These are phyloP conservation scores for Sphaerostilbella broomeana DNA, from an alignment of 2,329 filamentous ascomycete genomes.

Conservation along the genomic window DNA sequence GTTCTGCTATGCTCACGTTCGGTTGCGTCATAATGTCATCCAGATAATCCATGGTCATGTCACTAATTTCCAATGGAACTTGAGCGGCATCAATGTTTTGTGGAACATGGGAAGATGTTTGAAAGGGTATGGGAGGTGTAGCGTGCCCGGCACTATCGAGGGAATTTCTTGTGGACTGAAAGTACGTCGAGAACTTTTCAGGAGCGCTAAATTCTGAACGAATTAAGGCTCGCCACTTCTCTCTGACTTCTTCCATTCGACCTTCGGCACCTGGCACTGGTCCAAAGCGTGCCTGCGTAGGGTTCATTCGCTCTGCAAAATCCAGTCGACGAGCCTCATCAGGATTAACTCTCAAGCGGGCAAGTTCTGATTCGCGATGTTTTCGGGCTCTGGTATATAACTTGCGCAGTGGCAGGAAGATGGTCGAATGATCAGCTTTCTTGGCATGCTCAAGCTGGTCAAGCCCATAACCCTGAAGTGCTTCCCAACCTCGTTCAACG, in stretches of 20 bases:
- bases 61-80: constrained; percentile 22
- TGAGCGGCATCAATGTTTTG: constrained; percentile 8
- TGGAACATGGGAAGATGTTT: constrained; percentile 1
- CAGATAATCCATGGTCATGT: constrained; percentile 29
- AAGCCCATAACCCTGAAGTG: constrained; percentile 33
- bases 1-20: constrained; percentile 29
- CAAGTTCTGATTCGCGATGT: constrained; percentile 46
- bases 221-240: constrained; percentile 47
- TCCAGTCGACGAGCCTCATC: constrained; percentile 45
- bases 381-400: constrained; percentile 46
- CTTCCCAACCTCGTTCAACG: constrained; percentile 45
- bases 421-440: constrained; percentile 39
- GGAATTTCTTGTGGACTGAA: background rate
- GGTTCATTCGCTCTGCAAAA: constrained; percentile 38
- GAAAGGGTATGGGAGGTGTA: background rate
- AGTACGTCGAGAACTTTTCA: constrained; percentile 9
- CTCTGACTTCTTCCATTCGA: constrained; percentile 38
- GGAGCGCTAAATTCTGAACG: constrained; percentile 24
- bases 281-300: constrained; percentile 40
- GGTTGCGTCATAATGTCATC: constrained; percentile 33
- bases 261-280: constrained; percentile 41
- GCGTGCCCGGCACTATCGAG: background rate
- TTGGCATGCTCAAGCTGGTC: constrained; percentile 38
- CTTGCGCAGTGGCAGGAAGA: constrained; percentile 49
- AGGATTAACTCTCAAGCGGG: constrained; percentile 40